Conservation (phyloP, 1,139 yeast genomes). For the Nakaseomyces glabratus region DNA sequence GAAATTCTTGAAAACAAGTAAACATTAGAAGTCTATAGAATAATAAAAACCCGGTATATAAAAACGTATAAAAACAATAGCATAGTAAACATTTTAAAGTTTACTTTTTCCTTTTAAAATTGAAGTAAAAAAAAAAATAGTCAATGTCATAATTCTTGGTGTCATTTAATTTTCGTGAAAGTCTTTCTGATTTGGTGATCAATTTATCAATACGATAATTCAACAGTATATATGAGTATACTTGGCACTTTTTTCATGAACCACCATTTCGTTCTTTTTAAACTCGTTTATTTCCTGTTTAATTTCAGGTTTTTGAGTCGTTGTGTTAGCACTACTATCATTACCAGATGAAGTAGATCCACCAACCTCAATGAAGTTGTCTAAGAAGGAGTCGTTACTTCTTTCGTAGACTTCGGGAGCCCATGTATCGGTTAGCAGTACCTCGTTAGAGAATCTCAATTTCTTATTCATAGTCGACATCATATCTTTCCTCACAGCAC, state of each 20-base stretch:
- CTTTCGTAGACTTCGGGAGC: constrained; percentile 23
- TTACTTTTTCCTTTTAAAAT: neutral
- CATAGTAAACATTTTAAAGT: neutral
- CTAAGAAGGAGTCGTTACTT: constrained; percentile 20
- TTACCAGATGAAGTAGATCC: constrained; percentile 7
- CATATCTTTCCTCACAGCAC: neutral
- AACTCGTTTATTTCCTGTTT: constrained; percentile 27
- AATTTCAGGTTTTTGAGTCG: constrained; percentile 11
- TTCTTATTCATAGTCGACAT: constrained; percentile 1
- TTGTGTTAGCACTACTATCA: constrained; percentile 6
- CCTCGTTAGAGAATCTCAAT: constrained; percentile 15
- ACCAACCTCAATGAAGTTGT: constrained; percentile 17
- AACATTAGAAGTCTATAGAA: neutral
- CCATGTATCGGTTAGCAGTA: constrained; percentile 20
- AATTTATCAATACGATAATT: no score
- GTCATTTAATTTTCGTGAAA: constrained; percentile 7
- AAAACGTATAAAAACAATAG: neutral
- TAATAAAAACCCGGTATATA: neutral
- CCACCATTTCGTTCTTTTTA: constrained; percentile 27
- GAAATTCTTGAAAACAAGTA: neutral
- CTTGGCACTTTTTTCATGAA: constrained; percentile 24
- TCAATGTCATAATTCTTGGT: neutral
- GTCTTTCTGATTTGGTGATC: no score
- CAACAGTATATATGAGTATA: constrained; percentile 24
- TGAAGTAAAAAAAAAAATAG: neutral